Base-by-base conservation (phyloP, 2,329 filamentous ascomycete species). In the Huntiella savannae region DNA sequence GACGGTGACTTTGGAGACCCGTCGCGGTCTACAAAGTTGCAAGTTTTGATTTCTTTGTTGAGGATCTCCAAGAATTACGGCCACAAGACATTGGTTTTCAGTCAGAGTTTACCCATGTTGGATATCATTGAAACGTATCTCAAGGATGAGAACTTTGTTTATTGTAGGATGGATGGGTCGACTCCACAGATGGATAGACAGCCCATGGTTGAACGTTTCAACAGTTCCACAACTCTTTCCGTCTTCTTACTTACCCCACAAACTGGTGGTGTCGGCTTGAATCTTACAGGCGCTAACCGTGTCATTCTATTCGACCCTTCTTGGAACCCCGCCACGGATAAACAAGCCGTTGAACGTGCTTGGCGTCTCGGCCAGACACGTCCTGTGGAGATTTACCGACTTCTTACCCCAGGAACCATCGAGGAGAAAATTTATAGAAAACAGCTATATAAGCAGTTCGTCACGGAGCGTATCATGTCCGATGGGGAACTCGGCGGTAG, bases 401-500 rank as follows among this genome's bases (percentile, higher is more conserved):
- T 98, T n/a, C 93, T 98, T 82, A 94, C 85, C 3, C 85, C 88
- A 4, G 91, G 91, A 1, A 98, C 92, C 0, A 98, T 98, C 17
- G 91, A 98, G 58, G 91, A 98, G 61, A 98, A 98, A 65, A 98
- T 98, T 28, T 98, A 96, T 52, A 88, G 98, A 60, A 81, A 92
- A 12, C 91, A 98, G 57, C 91, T 98, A 43, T 98, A 93, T 69
- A 98, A 98, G 61, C 88, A 96, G 55, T 95, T 96, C 57, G 69
- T 98, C 51, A 91, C 86, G 3, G 94, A 96, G 63, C 96, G 96
- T 60, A 87, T 98, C 5, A 62, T 98, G 43, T 87, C 82, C 54
- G 88, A 98, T 55, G 86, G 91, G 0, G 94, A 93, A 56, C 87
- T 96, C 60, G 77, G 84, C 16, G 84, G 91, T 53, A 86, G 81